These are phyloP conservation scores for Aureobasidium pullulans DNA, from an alignment of 2,329 filamentous ascomycete genomes.

Conservation along the genomic window DNA sequence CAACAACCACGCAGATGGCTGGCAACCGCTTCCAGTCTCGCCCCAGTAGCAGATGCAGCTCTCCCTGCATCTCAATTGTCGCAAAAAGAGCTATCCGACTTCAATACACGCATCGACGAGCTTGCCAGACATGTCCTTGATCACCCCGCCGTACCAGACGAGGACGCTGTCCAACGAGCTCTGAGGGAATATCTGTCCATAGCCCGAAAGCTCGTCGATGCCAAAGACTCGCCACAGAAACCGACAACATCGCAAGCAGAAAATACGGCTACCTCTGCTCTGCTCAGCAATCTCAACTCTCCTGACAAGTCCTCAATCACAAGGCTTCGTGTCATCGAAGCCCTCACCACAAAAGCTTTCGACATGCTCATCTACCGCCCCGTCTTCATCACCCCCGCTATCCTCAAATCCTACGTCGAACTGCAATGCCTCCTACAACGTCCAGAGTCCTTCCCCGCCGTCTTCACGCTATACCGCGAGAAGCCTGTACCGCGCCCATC, in stretches of 20 bases:
- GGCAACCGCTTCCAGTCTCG: not conserved
- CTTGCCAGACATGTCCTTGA: slow-evolving; percentile 12
- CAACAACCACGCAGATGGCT: not conserved
- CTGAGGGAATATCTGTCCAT: slow-evolving; percentile 9
- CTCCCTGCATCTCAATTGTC: not conserved
- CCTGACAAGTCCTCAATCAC: slow-evolving; percentile 26
- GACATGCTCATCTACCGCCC: slow-evolving; percentile 64
- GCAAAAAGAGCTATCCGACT: slow-evolving; percentile 10
- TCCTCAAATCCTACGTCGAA: slow-evolving; percentile 68
- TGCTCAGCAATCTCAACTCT: slow-evolving; percentile 43
- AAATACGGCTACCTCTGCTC: slow-evolving; percentile 45
- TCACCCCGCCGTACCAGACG: slow-evolving; percentile 13
- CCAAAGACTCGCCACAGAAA: slow-evolving; percentile 17
- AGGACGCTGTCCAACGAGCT: slow-evolving; percentile 12
- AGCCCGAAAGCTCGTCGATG: slow-evolving; percentile 27
- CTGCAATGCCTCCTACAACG: slow-evolving; percentile 66
- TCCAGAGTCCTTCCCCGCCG: slow-evolving; percentile 68
- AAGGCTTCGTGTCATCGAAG: slow-evolving; percentile 31
- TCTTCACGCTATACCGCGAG: slow-evolving; percentile 73
- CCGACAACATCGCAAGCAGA: not conserved
- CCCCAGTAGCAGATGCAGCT: not conserved
- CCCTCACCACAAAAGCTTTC: slow-evolving; percentile 54
- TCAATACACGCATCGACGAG: slow-evolving; percentile 9
- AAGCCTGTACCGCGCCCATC: slow-evolving; percentile 63
- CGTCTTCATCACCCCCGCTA: slow-evolving; percentile 68